A percentile compares a stretch with the other conserved stretches of the same genome.
phyloP scores from a whole-genome alignment of 2,329 filamentous ascomycete genomes.

The Xylariaceae sp. region DNA sequence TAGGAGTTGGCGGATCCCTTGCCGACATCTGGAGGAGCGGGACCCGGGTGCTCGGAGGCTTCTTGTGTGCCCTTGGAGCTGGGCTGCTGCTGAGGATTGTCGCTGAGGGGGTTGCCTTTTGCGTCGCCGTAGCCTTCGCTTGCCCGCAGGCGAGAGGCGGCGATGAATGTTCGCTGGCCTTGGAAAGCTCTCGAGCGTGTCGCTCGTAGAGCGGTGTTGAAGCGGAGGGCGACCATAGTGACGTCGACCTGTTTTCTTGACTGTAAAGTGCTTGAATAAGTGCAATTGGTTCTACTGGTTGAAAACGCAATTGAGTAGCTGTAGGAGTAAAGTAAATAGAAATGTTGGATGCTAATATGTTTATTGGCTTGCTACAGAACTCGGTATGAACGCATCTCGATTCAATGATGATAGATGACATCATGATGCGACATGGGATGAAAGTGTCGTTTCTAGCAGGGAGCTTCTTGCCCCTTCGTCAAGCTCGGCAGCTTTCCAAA shows the following conservation, averaged over 20 bases:
- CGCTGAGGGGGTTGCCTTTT: constrained; percentile 33
- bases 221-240: constrained; percentile 28
- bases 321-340: too few relatives aligned
- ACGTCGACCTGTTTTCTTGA: not conserved
- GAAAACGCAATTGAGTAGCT: too few relatives aligned
- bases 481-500: too few relatives aligned
- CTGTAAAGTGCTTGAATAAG: not conserved
- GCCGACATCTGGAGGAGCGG: constrained; percentile 36
- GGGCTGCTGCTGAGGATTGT: constrained; percentile 36
- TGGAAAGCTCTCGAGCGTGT: constrained; percentile 19
- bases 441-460: too few relatives aligned
- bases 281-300: not conserved
- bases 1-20: constrained; percentile 35
- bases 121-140: constrained; percentile 39
- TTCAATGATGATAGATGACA: too few relatives aligned
- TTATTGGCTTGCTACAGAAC: too few relatives aligned
- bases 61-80: constrained; percentile 29
- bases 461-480: too few relatives aligned
- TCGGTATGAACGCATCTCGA: too few relatives aligned
- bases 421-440: too few relatives aligned
- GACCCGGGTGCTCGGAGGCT: constrained; percentile 41
- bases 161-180: constrained; percentile 20
- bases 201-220: constrained; percentile 23
- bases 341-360: too few relatives aligned
- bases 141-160: constrained; percentile 17